A percentile compares a stretch with the other conserved stretches of the same genome.
phyloP scores from a whole-genome alignment of 1,139 yeast species.

The Zygotorulaspora mrakii region DNA sequence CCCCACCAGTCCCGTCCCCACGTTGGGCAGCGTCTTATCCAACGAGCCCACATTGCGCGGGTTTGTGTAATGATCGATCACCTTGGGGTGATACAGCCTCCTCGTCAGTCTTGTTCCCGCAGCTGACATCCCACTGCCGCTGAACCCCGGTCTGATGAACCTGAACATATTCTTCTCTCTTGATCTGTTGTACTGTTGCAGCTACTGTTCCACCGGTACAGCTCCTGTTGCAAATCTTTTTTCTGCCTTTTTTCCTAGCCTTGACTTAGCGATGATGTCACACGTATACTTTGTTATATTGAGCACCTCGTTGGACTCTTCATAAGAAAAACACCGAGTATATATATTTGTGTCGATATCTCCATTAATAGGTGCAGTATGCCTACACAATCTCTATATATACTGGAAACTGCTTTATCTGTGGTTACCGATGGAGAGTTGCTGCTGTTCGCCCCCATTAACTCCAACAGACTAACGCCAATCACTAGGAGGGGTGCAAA shows the following conservation, averaged over 20 bases:
- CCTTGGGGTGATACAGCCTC: conserved; percentile 61
- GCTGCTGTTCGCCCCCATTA: conserved; percentile 2
- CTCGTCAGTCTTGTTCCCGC: conserved; percentile 6
- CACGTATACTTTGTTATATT: too few relatives aligned
- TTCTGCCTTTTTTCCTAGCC: too few relatives aligned
- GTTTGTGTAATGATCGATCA: conserved; percentile 89
- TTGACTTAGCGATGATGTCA: too few relatives aligned
- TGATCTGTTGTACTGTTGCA: too few relatives aligned
- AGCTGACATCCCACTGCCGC: neutral
- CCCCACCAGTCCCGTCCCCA: conserved; percentile 97
- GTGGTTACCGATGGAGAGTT: neutral
- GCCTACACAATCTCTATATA: neutral
- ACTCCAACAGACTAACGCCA: too few relatives aligned
- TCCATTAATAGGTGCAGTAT: too few relatives aligned
- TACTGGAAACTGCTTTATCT: neutral
- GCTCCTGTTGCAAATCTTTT: too few relatives aligned
- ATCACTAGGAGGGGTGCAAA: too few relatives aligned
- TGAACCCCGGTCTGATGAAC: conserved; percentile 5
- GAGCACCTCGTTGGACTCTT: too few relatives aligned
- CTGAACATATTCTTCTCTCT: conserved; percentile 5
- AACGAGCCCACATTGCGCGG: conserved; percentile 95
- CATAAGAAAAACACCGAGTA: too few relatives aligned
- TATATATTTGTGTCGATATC: too few relatives aligned
- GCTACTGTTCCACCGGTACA: too few relatives aligned
- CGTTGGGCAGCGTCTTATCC: conserved; percentile 69